Conservation (phyloP, 768 basidiomycete species). For the Trametes maxima region DNA sequence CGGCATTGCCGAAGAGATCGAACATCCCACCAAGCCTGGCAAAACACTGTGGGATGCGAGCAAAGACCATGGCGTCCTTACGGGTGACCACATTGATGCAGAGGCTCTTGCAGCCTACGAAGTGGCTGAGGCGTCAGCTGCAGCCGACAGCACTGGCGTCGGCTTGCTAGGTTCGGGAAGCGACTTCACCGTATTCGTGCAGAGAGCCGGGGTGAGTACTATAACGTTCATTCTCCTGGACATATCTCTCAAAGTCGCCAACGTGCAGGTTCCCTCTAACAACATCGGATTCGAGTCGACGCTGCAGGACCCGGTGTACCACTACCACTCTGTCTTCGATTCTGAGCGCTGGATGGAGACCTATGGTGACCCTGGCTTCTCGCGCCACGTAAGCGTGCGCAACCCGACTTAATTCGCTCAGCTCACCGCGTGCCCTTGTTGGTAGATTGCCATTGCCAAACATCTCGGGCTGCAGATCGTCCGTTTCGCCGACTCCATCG, state of each 20-base stretch:
- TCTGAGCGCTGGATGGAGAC: conserved; percentile 58
- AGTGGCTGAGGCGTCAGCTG: conserved; percentile 31
- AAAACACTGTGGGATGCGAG: conserved; percentile 82
- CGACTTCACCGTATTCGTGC: conserved; percentile 92
- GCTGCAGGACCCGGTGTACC: conserved; percentile 52
- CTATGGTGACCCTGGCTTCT: conserved; percentile 67
- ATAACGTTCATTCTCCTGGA: conserved; percentile 25
- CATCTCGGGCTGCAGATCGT: conserved; percentile 57
- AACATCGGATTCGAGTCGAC: conserved; percentile 41
- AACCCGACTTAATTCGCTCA: neutral
- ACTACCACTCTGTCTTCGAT: conserved; percentile 66
- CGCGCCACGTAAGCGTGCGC: conserved; percentile 48
- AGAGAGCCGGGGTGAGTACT: conserved; percentile 63
- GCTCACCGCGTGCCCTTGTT: neutral
- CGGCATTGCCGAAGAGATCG: conserved; percentile 65
- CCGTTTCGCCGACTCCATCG: conserved; percentile 53
- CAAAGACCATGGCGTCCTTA: conserved; percentile 55
- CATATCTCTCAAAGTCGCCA: conserved; percentile 34
- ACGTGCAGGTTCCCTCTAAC: conserved; percentile 37
- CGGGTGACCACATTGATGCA: conserved; percentile 44
- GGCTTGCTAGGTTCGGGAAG: conserved; percentile 79
- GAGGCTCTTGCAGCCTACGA: conserved; percentile 47
- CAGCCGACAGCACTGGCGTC: conserved; percentile 44
- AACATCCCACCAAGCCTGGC: conserved; percentile 67
- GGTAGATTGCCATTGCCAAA: conserved; percentile 58